Evolutionary conservation across 2,329 filamentous ascomycete genomes (phyloP).

Genomic region (Colletotrichum paranaense): DNA sequence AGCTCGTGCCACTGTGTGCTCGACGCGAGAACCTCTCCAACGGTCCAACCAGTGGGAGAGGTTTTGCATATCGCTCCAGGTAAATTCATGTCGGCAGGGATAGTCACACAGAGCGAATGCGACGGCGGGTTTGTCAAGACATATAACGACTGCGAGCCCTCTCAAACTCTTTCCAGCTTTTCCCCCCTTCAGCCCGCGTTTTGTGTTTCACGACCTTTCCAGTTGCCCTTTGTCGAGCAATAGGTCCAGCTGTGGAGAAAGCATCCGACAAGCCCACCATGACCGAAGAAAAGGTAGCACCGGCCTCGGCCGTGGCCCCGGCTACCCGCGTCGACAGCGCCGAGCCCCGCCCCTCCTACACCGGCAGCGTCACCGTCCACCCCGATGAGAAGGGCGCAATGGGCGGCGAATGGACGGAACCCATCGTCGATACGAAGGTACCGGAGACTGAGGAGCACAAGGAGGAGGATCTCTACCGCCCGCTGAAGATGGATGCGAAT

Average conservation of each 20-base stretch:
- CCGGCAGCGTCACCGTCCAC: slow-evolving; percentile 10
- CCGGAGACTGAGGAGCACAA: slow-evolving; percentile 42
- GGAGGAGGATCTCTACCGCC: slow-evolving; percentile 53
- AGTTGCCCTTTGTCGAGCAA: neutral
- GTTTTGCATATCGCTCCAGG: neutral
- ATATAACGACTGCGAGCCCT: slow-evolving; percentile 10
- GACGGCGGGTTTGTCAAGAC: neutral
- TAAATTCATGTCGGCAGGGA: neutral
- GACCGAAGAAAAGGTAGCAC: slow-evolving; percentile 15
- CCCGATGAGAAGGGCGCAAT: slow-evolving; percentile 33
- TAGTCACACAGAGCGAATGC: neutral
- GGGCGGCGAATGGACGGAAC: slow-evolving; percentile 37
- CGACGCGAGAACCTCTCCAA: neutral
- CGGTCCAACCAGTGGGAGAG: neutral
- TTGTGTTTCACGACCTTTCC: neutral
- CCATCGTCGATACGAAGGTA: slow-evolving; percentile 39
- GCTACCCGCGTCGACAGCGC: slow-evolving; percentile 8
- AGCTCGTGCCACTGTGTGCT: neutral
- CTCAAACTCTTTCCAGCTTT: neutral
- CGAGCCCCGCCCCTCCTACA: slow-evolving; percentile 22
- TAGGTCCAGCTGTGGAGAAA: neutral
- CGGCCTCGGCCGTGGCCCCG: slow-evolving; percentile 1
- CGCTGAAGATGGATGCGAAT: slow-evolving; percentile 48
- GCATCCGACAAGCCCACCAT: neutral
- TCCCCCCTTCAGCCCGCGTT: neutral